Conservation (phyloP, 345 rosid species). For the Cardamine resedifolia region DNA sequence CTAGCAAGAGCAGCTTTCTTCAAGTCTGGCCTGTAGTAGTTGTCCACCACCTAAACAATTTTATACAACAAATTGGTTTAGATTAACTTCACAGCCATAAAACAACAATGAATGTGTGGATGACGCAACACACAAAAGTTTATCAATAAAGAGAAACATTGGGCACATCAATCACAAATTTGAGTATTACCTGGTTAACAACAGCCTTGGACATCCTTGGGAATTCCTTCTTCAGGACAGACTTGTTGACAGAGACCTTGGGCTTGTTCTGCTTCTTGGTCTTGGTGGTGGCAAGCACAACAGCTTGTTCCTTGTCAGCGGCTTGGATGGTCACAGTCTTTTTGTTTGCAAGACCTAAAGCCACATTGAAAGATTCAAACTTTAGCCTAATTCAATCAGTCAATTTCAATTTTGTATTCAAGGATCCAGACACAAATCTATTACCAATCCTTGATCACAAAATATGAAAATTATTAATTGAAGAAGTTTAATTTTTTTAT, state of each 20-base stretch:
- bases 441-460: not conserved
- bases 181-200: slow-evolving; percentile 49
- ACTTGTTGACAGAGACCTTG: slow-evolving; percentile 58
- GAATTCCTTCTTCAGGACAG: slow-evolving; percentile 70
- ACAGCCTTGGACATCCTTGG: slow-evolving; percentile 75
- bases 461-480: not conserved
- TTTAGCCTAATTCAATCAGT: not conserved
- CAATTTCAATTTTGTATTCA: not conserved
- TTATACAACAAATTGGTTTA: not conserved
- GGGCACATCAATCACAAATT: not conserved
- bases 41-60: slow-evolving; percentile 61
- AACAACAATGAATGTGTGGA: not conserved
- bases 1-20: slow-evolving; percentile 89
- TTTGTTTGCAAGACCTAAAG: slow-evolving; percentile 74
- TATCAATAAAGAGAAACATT: not conserved
- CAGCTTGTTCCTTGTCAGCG: slow-evolving; percentile 59
- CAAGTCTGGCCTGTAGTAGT: slow-evolving; percentile 89
- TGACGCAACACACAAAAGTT: not conserved
- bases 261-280: slow-evolving; percentile 88
- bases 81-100: not conserved
- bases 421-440: not conserved
- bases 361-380: not conserved
- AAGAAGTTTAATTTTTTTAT: no score
- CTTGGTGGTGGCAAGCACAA: slow-evolving; percentile 73
- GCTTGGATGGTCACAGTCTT: slow-evolving; percentile 77